Percentiles rank a stretch among this genome's conserved stretches.
phyloP scores from a whole-genome alignment of 306 rosid genomes.

The Hippophae gyantsensis region DNA sequence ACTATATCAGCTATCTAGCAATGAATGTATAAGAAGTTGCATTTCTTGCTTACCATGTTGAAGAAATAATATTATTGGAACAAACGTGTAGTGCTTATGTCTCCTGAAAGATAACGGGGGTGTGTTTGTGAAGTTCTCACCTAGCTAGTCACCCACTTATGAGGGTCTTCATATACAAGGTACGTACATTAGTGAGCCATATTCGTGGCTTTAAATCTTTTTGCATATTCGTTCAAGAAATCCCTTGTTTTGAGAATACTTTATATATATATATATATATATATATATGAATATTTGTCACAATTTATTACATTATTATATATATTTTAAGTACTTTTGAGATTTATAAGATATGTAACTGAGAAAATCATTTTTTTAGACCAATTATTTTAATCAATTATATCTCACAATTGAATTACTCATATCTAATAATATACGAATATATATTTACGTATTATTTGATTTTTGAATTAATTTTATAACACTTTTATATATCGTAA shows the following conservation, averaged over 20 bases:
- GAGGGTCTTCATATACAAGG: slow-evolving; percentile 61
- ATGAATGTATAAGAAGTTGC: background rate
- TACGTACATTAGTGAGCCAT: background rate
- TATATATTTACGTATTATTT: no score
- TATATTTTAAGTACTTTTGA: no score
- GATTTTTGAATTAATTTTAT: no score
- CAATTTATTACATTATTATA: no score
- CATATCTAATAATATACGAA: no score
- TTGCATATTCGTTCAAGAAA: slow-evolving; percentile 3
- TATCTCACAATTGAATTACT: no score
- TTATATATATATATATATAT: background rate
- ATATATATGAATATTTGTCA: no score
- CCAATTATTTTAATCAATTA: no score
- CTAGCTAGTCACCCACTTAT: slow-evolving; percentile 34
- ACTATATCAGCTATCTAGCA: background rate
- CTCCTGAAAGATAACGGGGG: slow-evolving; percentile 25
- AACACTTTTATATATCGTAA: no score
- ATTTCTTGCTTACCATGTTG: slow-evolving; percentile 39
- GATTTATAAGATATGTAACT: no score
- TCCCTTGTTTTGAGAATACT: slow-evolving; percentile 9
- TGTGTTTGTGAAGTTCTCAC: slow-evolving; percentile 69
- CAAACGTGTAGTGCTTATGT: slow-evolving; percentile 25
- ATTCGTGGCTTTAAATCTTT: background rate
- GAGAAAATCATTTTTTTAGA: no score
- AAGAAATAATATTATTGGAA: slow-evolving; percentile 34